Conservation (phyloP, 1,139 yeast genomes). For the Suhomyces anneliseae region DNA sequence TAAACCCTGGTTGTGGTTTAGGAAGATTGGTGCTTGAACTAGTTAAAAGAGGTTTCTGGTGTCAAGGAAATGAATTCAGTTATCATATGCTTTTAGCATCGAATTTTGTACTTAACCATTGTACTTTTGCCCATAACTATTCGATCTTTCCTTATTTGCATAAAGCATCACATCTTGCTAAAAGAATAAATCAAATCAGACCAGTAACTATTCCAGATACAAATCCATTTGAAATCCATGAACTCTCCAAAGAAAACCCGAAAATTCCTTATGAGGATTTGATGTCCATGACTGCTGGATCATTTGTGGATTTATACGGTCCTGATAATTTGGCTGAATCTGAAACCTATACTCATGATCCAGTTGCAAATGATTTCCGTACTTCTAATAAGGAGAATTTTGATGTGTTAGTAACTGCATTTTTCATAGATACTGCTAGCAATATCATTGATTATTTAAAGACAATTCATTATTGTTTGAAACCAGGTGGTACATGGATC, state of each 20-base stretch:
- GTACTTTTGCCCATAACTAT: slow-evolving; percentile 37
- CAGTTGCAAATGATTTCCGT: slow-evolving; percentile 44
- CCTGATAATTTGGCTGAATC: slow-evolving; percentile 40
- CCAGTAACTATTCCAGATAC: slow-evolving; percentile 56
- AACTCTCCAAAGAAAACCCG: slow-evolving; percentile 31
- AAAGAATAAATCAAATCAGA: slow-evolving; percentile 47
- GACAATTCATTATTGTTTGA: slow-evolving; percentile 54
- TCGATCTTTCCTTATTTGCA: slow-evolving; percentile 57
- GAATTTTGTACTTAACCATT: slow-evolving; percentile 59
- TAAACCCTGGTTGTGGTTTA: slow-evolving; percentile 84
- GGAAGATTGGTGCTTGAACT: slow-evolving; percentile 78
- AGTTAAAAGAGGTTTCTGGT: slow-evolving; percentile 63
- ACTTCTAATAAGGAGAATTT: slow-evolving; percentile 35
- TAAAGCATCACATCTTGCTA: slow-evolving; percentile 47
- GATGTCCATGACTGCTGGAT: slow-evolving; percentile 80
- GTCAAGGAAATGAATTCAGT: slow-evolving; percentile 86
- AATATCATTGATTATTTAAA: slow-evolving; percentile 70
- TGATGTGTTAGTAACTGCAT: slow-evolving; percentile 66
- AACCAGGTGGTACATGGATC: slow-evolving; percentile 67
- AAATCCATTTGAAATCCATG: slow-evolving; percentile 39
- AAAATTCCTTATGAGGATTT: slow-evolving; percentile 48
- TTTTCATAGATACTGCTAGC: slow-evolving; percentile 77
- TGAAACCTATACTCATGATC: slow-evolving; percentile 39
- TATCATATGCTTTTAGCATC: slow-evolving; percentile 78
- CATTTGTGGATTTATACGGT: slow-evolving; percentile 76